Conservation (phyloP, 202 grass and related monocot genomes). For the Panicum hallii region DNA sequence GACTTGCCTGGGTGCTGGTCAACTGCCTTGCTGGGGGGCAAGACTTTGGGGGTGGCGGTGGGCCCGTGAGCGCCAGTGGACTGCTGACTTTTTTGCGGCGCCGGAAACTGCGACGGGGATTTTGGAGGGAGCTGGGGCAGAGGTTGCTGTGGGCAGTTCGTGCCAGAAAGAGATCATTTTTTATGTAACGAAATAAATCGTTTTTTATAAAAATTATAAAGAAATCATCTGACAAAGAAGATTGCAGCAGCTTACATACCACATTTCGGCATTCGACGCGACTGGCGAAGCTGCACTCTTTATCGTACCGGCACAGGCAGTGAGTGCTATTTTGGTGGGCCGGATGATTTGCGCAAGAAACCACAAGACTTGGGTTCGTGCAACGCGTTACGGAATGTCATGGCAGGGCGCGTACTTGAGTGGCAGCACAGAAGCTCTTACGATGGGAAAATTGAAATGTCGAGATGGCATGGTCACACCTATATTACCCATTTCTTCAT, state of each 20-base stretch:
- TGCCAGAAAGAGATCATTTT: no score
- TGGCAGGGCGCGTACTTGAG: neutral
- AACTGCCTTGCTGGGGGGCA: neutral
- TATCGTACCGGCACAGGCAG: no score
- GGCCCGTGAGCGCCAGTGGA: neutral
- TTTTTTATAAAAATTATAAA: no score
- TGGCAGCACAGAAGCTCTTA: no score
- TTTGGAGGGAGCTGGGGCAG: neutral
- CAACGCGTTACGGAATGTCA: neutral
- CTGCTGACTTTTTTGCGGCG: slow-evolving; percentile 7
- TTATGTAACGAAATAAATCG: no score
- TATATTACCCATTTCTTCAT: neutral
- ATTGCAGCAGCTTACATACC: no score
- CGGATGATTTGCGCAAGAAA: neutral
- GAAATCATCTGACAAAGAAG: no score
- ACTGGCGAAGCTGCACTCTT: neutral
- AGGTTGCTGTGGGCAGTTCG: neutral
- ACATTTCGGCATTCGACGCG: neutral
- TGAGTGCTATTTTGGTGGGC: neutral
- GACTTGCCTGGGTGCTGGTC: neutral
- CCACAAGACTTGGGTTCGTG: neutral
- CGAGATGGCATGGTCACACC: neutral
- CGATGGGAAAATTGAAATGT: neutral
- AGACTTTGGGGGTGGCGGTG: neutral
- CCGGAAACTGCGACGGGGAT: neutral